Conservation (phyloP, 73 alveolate genomes). For the Tetrahymena borealis region DNA sequence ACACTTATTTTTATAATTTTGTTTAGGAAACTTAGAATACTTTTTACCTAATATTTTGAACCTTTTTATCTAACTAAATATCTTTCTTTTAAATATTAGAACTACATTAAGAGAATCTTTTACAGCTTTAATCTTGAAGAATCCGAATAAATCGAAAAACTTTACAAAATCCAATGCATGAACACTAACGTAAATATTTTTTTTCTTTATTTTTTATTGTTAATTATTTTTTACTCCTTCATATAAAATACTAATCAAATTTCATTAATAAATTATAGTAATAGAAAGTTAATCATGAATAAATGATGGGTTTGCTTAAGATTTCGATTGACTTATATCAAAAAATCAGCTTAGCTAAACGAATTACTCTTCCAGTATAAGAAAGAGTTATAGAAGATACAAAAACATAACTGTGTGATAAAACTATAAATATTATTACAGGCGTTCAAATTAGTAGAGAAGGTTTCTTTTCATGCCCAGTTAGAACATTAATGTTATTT, state of each 20-base stretch:
- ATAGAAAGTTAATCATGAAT: not conserved
- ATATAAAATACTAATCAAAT: not conserved
- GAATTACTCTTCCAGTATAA: not conserved
- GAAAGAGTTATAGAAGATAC: not conserved
- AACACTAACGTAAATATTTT: not conserved
- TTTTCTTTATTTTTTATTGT: not conserved
- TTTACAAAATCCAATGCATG: not conserved
- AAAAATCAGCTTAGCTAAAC: not conserved
- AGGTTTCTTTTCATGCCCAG: slow-evolving; percentile 26
- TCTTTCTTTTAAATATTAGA: not conserved
- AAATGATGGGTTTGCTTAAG: not conserved
- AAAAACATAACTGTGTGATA: not conserved
- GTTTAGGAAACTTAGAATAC: not conserved
- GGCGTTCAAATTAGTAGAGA: slow-evolving; percentile 15
- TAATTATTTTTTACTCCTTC: not conserved
- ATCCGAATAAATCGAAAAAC: not conserved
- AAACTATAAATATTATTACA: not conserved
- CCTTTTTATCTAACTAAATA: not conserved
- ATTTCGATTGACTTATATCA: not conserved
- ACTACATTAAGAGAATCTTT: not conserved
- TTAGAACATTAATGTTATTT: slow-evolving; percentile 9
- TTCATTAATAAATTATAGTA: not conserved
- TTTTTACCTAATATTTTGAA: not conserved
- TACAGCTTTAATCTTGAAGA: not conserved
- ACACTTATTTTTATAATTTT: not conserved